Base-by-base conservation (phyloP, 1,284 basidiomycete species). In the Pseudozyma tsukubaensis region DNA sequence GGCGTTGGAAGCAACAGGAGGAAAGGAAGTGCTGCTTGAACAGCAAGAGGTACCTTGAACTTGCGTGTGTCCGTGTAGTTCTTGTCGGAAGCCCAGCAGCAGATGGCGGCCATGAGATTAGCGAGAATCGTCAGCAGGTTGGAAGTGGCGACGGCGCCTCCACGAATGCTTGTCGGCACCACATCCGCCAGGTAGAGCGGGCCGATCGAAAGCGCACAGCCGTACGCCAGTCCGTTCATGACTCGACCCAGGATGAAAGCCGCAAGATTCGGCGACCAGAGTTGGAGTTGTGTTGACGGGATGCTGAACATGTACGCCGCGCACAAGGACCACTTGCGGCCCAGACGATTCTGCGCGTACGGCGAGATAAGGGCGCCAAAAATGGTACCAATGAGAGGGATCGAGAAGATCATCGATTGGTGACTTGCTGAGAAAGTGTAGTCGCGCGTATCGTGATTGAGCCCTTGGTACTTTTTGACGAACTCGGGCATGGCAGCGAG, bases 391-490 rank as follows among this genome's bases (percentile, higher is more conserved):
- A 72, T 75, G 18, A 79, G 68, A 1, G 77, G 77, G 16, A 79
- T 70, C 3, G 72, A 71, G 19, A 79, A 77, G 60, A 79, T 71
- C 63, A 79, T 72, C 14, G 72, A 75, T 62, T 79, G 77, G 32
- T 77, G 66, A 18, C 49, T 59, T 10, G 77, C 76, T 1, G 77
- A 76, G 43, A 79, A 75, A n/a, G 74, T 77, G 39, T 68, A 72
- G 39, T 67, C 60, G 45, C 66, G 61, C 1, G 76, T 78, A 0
- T 59, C 47, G 5, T 36, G 59, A 36, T 78, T 78, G 70, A 74
- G 19, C 9, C 76, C 76, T 50, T 79, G 77, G 32, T 71, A 73
- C 52, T 72, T 60, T 24, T 69, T 54, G 35, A 79, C 77, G 40
- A 79, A 79, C 24, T 60, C 60, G 34, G 66, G 64, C 61, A 77